Conservation (phyloP, 139 green algal species). For the Chlamydomonas asymmetrica region DNA sequence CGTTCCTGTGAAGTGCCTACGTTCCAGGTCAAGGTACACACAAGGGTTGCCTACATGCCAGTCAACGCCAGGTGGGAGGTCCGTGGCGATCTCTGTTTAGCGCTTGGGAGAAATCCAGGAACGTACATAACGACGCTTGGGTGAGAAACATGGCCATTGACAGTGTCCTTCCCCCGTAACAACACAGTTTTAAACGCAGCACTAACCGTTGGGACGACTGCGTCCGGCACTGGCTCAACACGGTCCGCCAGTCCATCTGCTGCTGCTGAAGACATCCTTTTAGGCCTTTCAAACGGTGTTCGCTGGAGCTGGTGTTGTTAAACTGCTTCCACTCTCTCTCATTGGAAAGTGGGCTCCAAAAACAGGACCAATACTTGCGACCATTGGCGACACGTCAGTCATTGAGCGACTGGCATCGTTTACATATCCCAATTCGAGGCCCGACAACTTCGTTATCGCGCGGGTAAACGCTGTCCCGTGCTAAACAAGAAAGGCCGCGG, state of each 20-base stretch:
- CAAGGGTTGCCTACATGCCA: neutral
- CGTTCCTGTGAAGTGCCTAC: slow-evolving; percentile 26
- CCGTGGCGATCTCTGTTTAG: neutral
- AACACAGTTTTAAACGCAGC: neutral
- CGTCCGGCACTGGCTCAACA: slow-evolving; percentile 37
- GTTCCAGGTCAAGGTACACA: neutral
- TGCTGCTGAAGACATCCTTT: too few relatives aligned
- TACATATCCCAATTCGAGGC: too few relatives aligned
- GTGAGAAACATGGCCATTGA: neutral
- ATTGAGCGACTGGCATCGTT: too few relatives aligned
- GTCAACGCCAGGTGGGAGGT: neutral
- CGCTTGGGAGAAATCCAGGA: neutral
- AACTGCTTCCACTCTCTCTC: too few relatives aligned
- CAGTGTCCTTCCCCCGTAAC: neutral
- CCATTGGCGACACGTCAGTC: too few relatives aligned
- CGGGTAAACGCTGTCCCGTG: too few relatives aligned
- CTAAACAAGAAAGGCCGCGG: too few relatives aligned
- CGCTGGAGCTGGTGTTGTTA: too few relatives aligned
- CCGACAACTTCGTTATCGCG: too few relatives aligned
- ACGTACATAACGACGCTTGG: neutral
- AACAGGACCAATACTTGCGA: too few relatives aligned
- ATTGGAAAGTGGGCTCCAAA: too few relatives aligned
- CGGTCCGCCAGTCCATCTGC: slow-evolving; percentile 34
- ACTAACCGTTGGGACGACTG: slow-evolving; percentile 20
- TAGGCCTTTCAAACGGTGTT: too few relatives aligned